Evolutionary conservation across 257 asterid genomes (phyloP).

Genomic region (Marsdenia floribunda): DNA sequence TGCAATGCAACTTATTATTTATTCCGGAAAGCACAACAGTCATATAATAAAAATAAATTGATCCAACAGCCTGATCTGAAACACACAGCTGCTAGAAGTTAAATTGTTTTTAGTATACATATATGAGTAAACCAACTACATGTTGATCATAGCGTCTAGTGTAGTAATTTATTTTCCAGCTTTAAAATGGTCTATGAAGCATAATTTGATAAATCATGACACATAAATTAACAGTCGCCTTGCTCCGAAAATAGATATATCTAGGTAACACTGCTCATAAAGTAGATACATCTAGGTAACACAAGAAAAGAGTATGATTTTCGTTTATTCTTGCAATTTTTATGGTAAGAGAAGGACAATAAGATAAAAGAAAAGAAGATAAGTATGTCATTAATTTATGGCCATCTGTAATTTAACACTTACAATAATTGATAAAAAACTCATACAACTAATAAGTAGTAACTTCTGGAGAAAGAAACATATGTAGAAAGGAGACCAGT

Average conservation of each 20-base stretch:
- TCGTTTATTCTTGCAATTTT: neutral
- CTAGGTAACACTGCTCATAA: neutral
- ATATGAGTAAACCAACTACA: neutral
- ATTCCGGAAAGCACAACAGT: neutral
- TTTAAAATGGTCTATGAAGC: neutral
- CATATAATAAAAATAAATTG: neutral
- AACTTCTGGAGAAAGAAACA: neutral
- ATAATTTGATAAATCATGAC: neutral
- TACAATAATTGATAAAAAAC: neutral
- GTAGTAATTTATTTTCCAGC: neutral
- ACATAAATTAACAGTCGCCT: neutral
- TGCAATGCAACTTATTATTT: neutral
- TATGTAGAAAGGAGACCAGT: neutral
- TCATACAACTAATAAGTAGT: neutral
- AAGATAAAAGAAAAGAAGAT: neutral
- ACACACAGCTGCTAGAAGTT: neutral
- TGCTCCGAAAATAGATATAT: neutral
- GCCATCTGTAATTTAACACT: neutral
- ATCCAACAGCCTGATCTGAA: neutral
- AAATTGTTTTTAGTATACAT: neutral
- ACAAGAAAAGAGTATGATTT: neutral
- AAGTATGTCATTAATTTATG: neutral
- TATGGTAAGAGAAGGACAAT: neutral
- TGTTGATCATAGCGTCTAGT: neutral
- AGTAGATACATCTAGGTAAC: neutral